phyloP scores from a whole-genome alignment of 1,284 basidiomycete genomes.

The Ceratobasidium sp. region DNA sequence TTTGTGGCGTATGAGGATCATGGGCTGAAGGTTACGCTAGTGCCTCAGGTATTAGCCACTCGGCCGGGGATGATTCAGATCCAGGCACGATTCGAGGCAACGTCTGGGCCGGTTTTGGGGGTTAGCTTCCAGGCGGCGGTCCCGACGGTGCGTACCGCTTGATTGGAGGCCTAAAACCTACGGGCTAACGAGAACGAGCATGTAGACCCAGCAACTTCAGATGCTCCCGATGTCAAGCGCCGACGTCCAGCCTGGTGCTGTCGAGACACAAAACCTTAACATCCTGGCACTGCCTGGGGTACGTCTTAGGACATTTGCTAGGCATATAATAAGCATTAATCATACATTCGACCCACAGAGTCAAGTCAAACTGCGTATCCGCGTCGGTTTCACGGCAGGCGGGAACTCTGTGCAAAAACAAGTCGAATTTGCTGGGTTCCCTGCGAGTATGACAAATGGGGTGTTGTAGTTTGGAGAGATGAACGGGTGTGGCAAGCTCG shows the following conservation, averaged over 20 bases:
- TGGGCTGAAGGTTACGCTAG: conserved; percentile 89
- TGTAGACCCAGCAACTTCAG: conserved; percentile 94
- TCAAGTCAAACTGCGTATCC: conserved; percentile 85
- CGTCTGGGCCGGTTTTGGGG: conserved; percentile 63
- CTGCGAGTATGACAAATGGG: conserved; percentile 77
- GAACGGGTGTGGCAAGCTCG: too few relatives aligned
- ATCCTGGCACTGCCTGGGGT: conserved; percentile 91
- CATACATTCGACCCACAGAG: conserved; percentile 65
- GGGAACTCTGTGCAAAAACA: conserved; percentile 89
- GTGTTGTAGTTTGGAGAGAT: conserved; percentile 34
- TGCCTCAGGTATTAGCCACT: conserved; percentile 82
- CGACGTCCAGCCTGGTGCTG: conserved; percentile 80
- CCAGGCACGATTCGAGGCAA: conserved; percentile 83
- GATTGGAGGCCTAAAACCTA: neutral
- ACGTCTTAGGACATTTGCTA: conserved; percentile 58
- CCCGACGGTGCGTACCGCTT: conserved; percentile 78
- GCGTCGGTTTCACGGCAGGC: conserved; percentile 81
- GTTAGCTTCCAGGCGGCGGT: conserved; percentile 98
- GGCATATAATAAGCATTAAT: conserved; percentile 11
- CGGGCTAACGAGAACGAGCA: conserved; percentile 42
- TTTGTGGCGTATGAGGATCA: conserved; percentile 95
- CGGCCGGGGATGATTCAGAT: conserved; percentile 92
- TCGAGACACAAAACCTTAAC: conserved; percentile 96
- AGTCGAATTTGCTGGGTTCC: conserved; percentile 94
- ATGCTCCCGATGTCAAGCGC: conserved; percentile 97